These are phyloP conservation scores for Phialophora macrospora DNA, from an alignment of 2,329 filamentous ascomycete genomes.

Conservation along the genomic window DNA sequence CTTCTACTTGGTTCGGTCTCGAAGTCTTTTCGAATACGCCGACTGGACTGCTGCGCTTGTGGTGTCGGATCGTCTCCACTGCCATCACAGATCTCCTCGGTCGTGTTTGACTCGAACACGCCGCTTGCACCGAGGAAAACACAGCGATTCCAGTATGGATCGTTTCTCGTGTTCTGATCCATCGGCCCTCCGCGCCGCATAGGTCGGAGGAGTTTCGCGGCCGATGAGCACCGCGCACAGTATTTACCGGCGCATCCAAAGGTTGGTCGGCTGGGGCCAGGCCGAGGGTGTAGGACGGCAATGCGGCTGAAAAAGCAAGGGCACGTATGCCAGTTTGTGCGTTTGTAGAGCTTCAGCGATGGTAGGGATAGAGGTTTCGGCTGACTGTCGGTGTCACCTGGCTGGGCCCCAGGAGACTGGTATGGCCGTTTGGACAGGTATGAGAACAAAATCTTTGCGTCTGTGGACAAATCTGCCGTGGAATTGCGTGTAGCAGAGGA, in stretches of 20 bases:
- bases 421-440: constrained; percentile 28
- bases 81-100: neutral
- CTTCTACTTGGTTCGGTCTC: neutral
- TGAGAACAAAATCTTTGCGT: constrained; percentile 29
- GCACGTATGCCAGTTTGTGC: constrained; percentile 31
- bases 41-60: neutral
- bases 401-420: constrained; percentile 6
- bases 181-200: constrained; percentile 19
- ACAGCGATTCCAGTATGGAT: constrained; percentile 24
- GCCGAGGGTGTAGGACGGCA: constrained; percentile 23
- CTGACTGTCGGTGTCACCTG: constrained; percentile 6
- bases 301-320: constrained; percentile 27
- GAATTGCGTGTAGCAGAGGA: neutral
- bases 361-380: constrained; percentile 14
- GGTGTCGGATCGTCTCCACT: neutral
- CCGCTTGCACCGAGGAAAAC: constrained; percentile 18
- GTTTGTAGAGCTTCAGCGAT: constrained; percentile 27
- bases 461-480: constrained; percentile 4
- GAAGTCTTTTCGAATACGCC: neutral
- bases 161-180: constrained; percentile 12
- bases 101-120: constrained; percentile 16
- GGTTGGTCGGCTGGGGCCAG: constrained; percentile 20
- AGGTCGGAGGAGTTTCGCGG: constrained; percentile 23
- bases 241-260: constrained; percentile 18
- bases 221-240: constrained; percentile 23